Evolutionary conservation across 2,329 filamentous ascomycete genomes (phyloP).

Genomic region (Juglanconis sp.): DNA sequence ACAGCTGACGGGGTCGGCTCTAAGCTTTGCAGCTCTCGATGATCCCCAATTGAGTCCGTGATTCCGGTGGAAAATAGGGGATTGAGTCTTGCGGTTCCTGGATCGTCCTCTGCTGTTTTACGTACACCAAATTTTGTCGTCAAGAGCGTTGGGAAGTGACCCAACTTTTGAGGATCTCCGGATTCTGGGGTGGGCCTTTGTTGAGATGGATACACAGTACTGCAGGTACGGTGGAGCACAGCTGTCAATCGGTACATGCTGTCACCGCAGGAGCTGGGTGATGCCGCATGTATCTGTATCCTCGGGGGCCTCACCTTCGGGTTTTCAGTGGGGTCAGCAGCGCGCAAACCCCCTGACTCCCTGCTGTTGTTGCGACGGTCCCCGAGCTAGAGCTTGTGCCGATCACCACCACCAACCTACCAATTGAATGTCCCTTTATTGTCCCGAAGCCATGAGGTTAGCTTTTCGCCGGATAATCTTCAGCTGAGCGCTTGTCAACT

Average conservation of each 20-base stretch:
- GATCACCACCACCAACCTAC: background rate
- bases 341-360: background rate
- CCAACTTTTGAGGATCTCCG: background rate
- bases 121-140: background rate
- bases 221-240: no score
- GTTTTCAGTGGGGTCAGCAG: no score
- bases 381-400: background rate
- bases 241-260: background rate
- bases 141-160: slow-evolving; percentile 5
- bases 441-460: background rate
- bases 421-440: background rate
- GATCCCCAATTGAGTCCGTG: no score
- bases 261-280: background rate
- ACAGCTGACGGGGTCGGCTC: no score
- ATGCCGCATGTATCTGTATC: background rate
- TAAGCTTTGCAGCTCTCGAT: no score
- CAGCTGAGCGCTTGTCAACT: no score
- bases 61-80: no score
- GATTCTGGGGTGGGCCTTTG: background rate
- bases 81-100: no score
- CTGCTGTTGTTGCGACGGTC: background rate
- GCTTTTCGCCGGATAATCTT: no score
- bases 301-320: no score
- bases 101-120: no score
- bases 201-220: background rate